Evolutionary conservation across 2,329 filamentous ascomycete species (phyloP), one percentile per base, ranked within the genome.

Genomic region (Ophiostoma piceae): DNA sequence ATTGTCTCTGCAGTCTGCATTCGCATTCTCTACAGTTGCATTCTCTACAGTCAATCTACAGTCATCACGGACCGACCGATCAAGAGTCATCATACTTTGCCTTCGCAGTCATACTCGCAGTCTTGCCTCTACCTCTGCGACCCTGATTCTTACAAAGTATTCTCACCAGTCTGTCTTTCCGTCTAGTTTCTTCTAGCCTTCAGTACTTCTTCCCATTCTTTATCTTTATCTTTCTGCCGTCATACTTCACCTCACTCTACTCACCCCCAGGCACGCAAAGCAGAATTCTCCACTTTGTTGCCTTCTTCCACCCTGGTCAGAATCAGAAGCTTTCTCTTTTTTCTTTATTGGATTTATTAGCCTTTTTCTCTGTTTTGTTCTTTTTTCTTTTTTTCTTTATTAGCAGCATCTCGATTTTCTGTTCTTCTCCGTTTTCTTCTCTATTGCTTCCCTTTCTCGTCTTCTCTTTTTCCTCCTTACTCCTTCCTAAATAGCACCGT

Each of bases 301-400:
- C 62, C n/a, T 47, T 66, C 54, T 62, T 32, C 29, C 64, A 32
- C 62, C 47, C 51, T 57, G 51, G n/a, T 57, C 51, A 57, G 51
- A 57, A 57, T n/a, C 43, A 47, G 51, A 57, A 57, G 29, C 68
- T 69, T 69, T 29, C 35, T n/a, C 19, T 66, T 57, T 54, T 51
- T 47, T 43, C 35, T 60, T 60, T 12, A 60, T 60, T 62, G 32
- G 26, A 62, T 62, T 66, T 51, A 26, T 57, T 57, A 26, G n/a
- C 26, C 22, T 11, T 22, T 54, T 57, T 57, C 8, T 57, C 37
- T 26, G 43, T 39, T 32, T 22, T 14, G 29, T 64, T 26, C n/a
- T n/a, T 68, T 22, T 60, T 64, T 26, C n/a, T n/a, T 68, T 22
- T 60, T 41, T 60, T 19, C 43, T 29, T 57, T 47, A 9, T 35